Base-by-base conservation (phyloP, 2,329 filamentous ascomycete species). In the Passalora sequoiae region DNA sequence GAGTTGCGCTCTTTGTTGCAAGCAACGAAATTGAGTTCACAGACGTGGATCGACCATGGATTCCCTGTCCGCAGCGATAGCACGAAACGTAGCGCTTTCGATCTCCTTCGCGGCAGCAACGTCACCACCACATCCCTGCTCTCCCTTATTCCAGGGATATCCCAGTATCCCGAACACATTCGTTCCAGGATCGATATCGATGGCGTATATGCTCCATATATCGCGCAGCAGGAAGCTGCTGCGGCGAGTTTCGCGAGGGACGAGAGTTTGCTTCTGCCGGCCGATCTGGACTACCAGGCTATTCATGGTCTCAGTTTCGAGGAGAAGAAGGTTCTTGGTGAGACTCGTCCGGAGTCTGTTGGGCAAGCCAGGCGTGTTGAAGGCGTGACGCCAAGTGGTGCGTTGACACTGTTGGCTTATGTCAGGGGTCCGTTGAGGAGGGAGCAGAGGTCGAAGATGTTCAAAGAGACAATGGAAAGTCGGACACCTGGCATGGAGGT, bases 291-390 rank as follows among this genome's bases (percentile, higher is more conserved):
- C 57, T 98, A 96, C 58, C 74, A 79, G 31, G 58, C 66, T 9
- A 75, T 98, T 1, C 71, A 76, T 24, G 89, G 89, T 0, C 70
- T 98, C 40, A 89, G 86, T 43, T 76, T 80, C 27, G 89, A 87
- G 46, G 92, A 97, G 70, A 83, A 78, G 65, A 74, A 79, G 20
- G 75, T 83, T 3, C 71, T 98, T 25, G 75, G 77, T 46, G 69
- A 73, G 2, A 84, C 87, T 1, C 72, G 79, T 39, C 92, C 92
- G 0, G 87, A 94, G 66, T 94, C 80, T 48, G 73, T 98, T 16
- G 91, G 87, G 0, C 92, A 96, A 74, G 91, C 91, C 22, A 75
- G 88, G 37, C 72, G 92, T 10, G 79, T 96, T 8, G 92, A 98
- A 66, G 91, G 91, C 2, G 74, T 75, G n/a, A 76, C 73, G 47